A percentile compares a stretch with the other conserved stretches of the same genome.
phyloP scores from a whole-genome alignment of 2,329 filamentous ascomycete genomes.

The Trichoderma cornu-damae region DNA sequence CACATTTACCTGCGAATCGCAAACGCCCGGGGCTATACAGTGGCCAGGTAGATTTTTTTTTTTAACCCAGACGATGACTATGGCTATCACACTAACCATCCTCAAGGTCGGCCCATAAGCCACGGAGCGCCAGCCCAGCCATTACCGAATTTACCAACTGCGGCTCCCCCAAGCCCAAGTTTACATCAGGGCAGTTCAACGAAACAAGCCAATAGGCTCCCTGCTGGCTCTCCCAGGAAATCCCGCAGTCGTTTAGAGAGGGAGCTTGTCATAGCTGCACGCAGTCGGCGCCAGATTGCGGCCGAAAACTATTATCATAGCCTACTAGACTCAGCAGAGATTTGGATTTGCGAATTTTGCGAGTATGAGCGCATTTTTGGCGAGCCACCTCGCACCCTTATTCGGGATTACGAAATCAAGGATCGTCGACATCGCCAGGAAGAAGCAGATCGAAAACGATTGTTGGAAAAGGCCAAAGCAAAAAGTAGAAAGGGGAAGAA shows the following conservation, averaged over 20 bases:
- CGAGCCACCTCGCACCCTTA: conserved; percentile 74
- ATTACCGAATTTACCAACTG: background rate
- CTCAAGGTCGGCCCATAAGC: background rate
- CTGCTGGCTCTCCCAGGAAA: conserved; percentile 43
- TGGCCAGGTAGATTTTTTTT: conserved; percentile 56
- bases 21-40: conserved; percentile 71
- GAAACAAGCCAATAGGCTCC: conserved; percentile 30
- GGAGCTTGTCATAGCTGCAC: conserved; percentile 69
- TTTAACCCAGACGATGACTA: background rate
- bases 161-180: background rate
- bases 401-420: conserved; percentile 90
- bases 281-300: conserved; percentile 70
- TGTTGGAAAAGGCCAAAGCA: conserved; percentile 90
- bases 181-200: conserved; percentile 33
- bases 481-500: conserved; percentile 90
- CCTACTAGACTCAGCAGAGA: conserved; percentile 63
- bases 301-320: conserved; percentile 71
- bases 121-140: conserved; percentile 6
- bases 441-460: conserved; percentile 75
- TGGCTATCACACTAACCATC: background rate
- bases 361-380: conserved; percentile 97
- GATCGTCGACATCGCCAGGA: conserved; percentile 79
- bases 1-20: conserved; percentile 92
- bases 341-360: conserved; percentile 97
- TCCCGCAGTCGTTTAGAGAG: conserved; percentile 62